Base-by-base conservation (phyloP, 805 yeast species). In the Hanseniaspora osmophila region DNA sequence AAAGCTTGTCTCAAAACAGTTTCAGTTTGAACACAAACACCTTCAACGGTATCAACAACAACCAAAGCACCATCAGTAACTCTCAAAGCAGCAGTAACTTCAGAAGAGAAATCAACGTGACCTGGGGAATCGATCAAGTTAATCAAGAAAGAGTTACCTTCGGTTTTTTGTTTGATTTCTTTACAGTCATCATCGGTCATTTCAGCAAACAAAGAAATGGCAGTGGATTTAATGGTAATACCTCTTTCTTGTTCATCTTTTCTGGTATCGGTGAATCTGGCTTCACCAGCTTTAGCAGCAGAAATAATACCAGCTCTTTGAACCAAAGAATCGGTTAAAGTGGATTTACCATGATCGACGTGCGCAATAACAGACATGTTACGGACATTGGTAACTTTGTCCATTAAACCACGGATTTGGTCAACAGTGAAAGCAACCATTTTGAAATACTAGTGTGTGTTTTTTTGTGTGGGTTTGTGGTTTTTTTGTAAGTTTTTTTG, bases 351-450 rank as follows among this genome's bases (percentile, higher is more conserved):
- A 80, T 92, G 98, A 80, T 90, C 98, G 84, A 90, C 97, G 79
- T 90, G 98, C 67, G 98, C 98, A 82, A 92, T 92, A 73, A 90
- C 98, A 74, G 97, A 90, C 94, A 90, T 92, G 94, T 92, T 92
- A 80, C 98, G 96, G 68, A 92, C 96, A 70, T 90, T 90, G 74
- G 96, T 83, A 78, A 88, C 96, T 75, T 82, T 83, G 94, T 92
- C 97, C 98, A 90, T 90, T 74, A 90, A 81, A 68, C 74, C 87
- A 77, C 98, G 94, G 82, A 92, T 90, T 77, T 92, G 96, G 74
- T 74, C 79, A 69, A 74, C 76, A 66, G 80, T 74, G 77, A 75
- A 74, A 59, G 65, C 65, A 59, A 61, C 65, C 65, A 61, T 61
- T 52, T 55, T 48, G 42, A 40, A 39, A 38, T 32, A 22, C 27